These are phyloP conservation scores for Yamadazyma dushanensis DNA, from an alignment of 1,139 yeast species.

Conservation along the genomic window DNA sequence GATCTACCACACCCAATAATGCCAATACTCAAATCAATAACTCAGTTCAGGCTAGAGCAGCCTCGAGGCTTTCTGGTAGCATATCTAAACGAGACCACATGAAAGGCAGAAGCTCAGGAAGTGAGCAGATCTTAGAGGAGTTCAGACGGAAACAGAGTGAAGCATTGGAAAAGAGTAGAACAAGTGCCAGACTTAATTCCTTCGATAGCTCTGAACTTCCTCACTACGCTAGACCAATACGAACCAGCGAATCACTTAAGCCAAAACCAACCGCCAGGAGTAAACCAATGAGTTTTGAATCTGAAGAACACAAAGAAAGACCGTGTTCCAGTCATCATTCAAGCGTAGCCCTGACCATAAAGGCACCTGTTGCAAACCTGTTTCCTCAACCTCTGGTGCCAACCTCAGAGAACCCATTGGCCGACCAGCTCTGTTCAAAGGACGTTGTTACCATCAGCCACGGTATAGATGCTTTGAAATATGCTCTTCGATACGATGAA, in stretches of 20 bases:
- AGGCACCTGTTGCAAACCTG: background rate
- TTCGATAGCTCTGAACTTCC: background rate
- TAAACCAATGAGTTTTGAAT: background rate
- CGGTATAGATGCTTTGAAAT: slow-evolving; percentile 39
- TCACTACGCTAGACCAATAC: slow-evolving; percentile 4
- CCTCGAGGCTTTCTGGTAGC: slow-evolving; percentile 6
- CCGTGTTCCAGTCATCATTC: background rate
- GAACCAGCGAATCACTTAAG: background rate
- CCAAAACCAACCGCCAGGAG: background rate
- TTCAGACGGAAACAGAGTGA: background rate
- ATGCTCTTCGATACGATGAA: slow-evolving; percentile 42
- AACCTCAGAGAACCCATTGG: slow-evolving; percentile 10
- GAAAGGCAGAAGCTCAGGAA: background rate
- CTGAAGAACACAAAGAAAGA: background rate
- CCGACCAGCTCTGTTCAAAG: slow-evolving; percentile 9
- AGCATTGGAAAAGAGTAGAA: background rate
- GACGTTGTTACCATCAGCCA: slow-evolving; percentile 18
- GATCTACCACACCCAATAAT: background rate
- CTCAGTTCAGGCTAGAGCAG: slow-evolving; percentile 5
- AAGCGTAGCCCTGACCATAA: background rate
- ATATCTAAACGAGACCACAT: background rate
- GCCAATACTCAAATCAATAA: background rate
- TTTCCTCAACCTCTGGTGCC: slow-evolving; percentile 1
- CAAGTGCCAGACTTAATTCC: too few relatives aligned
- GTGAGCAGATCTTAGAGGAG: background rate